Base-by-base conservation (phyloP, 805 yeast species). In the Jamesozyma hellenica region DNA sequence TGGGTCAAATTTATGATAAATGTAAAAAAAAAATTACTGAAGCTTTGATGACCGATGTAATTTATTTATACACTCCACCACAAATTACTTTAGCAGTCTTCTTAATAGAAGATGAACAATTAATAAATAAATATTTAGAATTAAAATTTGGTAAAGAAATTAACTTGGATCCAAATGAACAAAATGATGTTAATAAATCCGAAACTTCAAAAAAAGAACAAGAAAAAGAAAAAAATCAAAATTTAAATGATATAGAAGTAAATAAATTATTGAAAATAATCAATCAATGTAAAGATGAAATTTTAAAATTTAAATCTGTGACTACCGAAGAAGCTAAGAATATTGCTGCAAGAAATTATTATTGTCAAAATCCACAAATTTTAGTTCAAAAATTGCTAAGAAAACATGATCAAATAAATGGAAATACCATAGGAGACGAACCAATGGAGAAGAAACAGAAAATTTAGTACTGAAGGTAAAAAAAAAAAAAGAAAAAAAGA, bases 21-120 rank as follows among this genome's bases (percentile, higher is more conserved):
- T 85, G 95, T 10, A 75, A 81, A 49, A 70, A 66, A 23, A 62
- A 77, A 58, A 68, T 84, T 4, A 74, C 77, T 34, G 83, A 78
- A 19, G 72, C 84, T n/a, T 65, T 85, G 31, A 64, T 80, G 28
- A 77, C 90, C 15, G 95, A 92, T 55, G 88, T 75, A 3, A 66
- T 72, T 8, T 90, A 85, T 50, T 65, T 77, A 28, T 90, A 65
- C 61, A 79, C 97, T 0, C 99, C 99, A 1, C 95, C 97, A 1
- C 98, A 92, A 54, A 84, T 92, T 25, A 96, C 97, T 1, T 65
- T 92, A 38, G 92, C 96, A 0, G 85, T 92, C 13, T 68, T 88
- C 54, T 75, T 81, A 63, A 69, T 72, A 39, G 74, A 71, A 12
- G 83, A 86, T 59, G 75, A 71, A 45, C 74, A 71, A 18, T 61